Evolutionary conservation across 2,329 filamentous ascomycete genomes (phyloP), one percentile per base, ranked within the genome.

Genomic region (Epichloe festucae): DNA sequence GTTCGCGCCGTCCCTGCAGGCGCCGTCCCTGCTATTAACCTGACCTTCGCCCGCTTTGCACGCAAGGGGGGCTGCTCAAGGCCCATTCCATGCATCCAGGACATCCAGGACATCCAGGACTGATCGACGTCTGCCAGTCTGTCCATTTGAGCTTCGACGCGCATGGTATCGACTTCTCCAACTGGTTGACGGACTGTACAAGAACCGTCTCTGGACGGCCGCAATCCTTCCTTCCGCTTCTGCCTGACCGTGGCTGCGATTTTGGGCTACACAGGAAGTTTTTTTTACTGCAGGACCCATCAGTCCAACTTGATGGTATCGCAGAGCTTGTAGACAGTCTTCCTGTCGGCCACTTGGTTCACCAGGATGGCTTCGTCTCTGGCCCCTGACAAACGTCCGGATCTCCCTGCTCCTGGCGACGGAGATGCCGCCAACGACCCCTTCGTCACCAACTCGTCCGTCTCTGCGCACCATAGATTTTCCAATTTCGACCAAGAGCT

Each of bases 401-500:
- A 66, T 59, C 65, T 73, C 62, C 60, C 68, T 53, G 67, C 62
- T 52, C 67, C 67, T 39, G 61, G 54, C 51, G 63, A 62, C 54
- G 60, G 55, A 54, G 64, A 63, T 55, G 62, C 58, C 56, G 58
- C 62, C 52, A 63, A 75, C 60, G 81, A 85, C 57, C 81, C 81
- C 44, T 84, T 85, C 61, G 67, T 81, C 53, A 68, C 73, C 53
- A 69, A 60, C 57, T 66, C 72, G 5, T 66, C 73, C 23, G 70
- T 69, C 41, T 62, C 71, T 27, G 66, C 65, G 35, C 74, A 75
- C 55, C 80, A 90, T 57, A 84, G 89, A 58, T 93, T 87, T 67
- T 89, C 88, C 51, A 79, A 81, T 56, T 94, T 95, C 65, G 89
- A 95, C 66, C 80, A 81, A 47, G 82, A 91, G 49, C 72, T 87